These are phyloP conservation scores for Aspergillus steynii DNA, from an alignment of 495 filamentous ascomycete species.

Conservation along the genomic window DNA sequence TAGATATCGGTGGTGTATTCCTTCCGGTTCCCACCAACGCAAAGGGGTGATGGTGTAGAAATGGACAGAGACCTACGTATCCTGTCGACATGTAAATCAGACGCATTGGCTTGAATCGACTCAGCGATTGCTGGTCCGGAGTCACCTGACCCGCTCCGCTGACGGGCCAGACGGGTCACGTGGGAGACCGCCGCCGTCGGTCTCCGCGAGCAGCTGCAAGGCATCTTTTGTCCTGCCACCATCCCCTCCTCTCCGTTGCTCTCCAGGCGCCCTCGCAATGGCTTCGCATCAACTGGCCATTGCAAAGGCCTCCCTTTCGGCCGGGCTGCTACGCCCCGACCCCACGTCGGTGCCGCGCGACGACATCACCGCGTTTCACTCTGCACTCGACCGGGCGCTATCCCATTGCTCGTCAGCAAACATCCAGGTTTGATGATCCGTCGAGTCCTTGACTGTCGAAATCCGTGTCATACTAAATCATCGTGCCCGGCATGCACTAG, in stretches of 20 bases:
- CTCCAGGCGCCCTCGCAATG: conserved; percentile 43
- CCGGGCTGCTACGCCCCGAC: conserved; percentile 73
- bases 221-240: neutral
- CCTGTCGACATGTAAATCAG: too few relatives aligned
- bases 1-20: too few relatives aligned
- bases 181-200: conserved; percentile 2
- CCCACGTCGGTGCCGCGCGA: conserved; percentile 67
- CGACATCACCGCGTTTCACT: conserved; percentile 72
- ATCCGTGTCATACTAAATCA: conserved; percentile 55
- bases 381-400: conserved; percentile 64
- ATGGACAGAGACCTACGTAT: too few relatives aligned
- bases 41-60: too few relatives aligned
- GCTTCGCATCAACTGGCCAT: conserved; percentile 75
- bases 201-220: conserved; percentile 1
- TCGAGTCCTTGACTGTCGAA: conserved; percentile 29
- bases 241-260: neutral
- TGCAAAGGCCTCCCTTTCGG: conserved; percentile 78
- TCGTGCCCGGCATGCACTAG: conserved; percentile 59
- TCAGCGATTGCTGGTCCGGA: too few relatives aligned
- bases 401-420: conserved; percentile 77
- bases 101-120: too few relatives aligned
- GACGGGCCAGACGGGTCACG: neutral
- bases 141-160: too few relatives aligned
- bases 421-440: conserved; percentile 84
- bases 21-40: too few relatives aligned